phyloP scores from a whole-genome alignment of 2,329 filamentous ascomycete genomes.

The Bipolaris cookei region DNA sequence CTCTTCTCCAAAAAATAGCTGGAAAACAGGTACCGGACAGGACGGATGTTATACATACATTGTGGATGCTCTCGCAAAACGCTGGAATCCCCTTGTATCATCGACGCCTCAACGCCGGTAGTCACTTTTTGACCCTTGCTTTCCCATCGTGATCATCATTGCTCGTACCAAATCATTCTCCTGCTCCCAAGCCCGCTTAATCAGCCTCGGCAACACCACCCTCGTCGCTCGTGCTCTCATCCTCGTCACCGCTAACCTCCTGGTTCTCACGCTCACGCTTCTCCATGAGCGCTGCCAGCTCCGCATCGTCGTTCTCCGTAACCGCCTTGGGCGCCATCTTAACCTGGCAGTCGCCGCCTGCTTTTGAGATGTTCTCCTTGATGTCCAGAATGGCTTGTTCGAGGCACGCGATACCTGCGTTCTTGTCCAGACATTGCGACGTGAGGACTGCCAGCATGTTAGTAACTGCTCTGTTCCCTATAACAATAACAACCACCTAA shows the following conservation, averaged over 20 bases:
- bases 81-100: slow-evolving; percentile 22
- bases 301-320: slow-evolving; percentile 96
- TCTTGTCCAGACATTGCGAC: slow-evolving; percentile 94
- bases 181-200: slow-evolving; percentile 22
- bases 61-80: slow-evolving; percentile 25
- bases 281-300: slow-evolving; percentile 97
- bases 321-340: slow-evolving; percentile 99
- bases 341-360: slow-evolving; percentile 81
- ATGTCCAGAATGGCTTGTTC: slow-evolving; percentile 92
- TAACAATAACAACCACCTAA: too few species aligned
- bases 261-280: slow-evolving; percentile 98
- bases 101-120: slow-evolving; percentile 36
- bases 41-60: slow-evolving; percentile 22
- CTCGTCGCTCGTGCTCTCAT: slow-evolving; percentile 93
- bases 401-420: slow-evolving; percentile 78
- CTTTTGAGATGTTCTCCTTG: slow-evolving; percentile 75
- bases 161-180: slow-evolving; percentile 17
- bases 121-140: slow-evolving; percentile 34
- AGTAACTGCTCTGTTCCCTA: slow-evolving; percentile 9
- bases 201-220: slow-evolving; percentile 58
- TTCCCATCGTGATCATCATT: slow-evolving; percentile 23
- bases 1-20: slow-evolving; percentile 2
- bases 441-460: slow-evolving; percentile 70
- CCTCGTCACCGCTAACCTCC: slow-evolving; percentile 97
- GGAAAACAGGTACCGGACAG: slow-evolving; percentile 1